Evolutionary conservation across 805 yeast genomes (phyloP), one percentile per base, ranked within the genome.

Genomic region (Suhomyces canberraensis): DNA sequence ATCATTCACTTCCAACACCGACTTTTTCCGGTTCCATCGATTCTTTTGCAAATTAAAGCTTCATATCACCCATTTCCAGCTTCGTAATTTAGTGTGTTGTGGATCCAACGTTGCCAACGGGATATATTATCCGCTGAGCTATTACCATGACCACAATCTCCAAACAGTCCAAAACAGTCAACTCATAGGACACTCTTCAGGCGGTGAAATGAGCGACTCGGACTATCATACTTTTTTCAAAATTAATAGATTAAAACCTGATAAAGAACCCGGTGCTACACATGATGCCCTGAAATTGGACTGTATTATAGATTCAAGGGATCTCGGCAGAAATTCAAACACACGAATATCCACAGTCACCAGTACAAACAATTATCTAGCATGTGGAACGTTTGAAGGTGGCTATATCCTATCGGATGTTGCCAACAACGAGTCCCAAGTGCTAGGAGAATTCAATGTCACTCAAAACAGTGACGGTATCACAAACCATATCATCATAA

Each of bases 331-430:
- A 13, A 60, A 59, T 40, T 47, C 63, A 11, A 61, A 56, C 47
- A 61, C 72, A 48, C 55, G 73, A 35, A 58, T 77, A 2, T 71
- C 82, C 2, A 70, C 81, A 1, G 46, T 76, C 42, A 58, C 73
- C 4, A 66, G 76, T 28, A 59, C 73, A 13, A 51, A 62, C 13
- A 60, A 60, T 4, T 51, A 62, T 16, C 51, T 77, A 14, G 73
- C 67, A 8, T 69, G 76, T 8, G 84, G 84, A 1, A 75, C 82
- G 0, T 69, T 75, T 37, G 70, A 68, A 33, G 84, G 84, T 1
- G 72, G 76, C 11, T 62, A 66, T 38, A 45, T 73, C 3, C 51
- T 69, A 25, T 61, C 68, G 40, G 60, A 66, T 31, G 58, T 69
- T 2, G 36, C 48, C 3, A 57, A 53, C 30, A 52, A 59, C 0